phyloP scores from a whole-genome alignment of 2,329 filamentous ascomycete genomes.

The Blastomyces gilchristii region DNA sequence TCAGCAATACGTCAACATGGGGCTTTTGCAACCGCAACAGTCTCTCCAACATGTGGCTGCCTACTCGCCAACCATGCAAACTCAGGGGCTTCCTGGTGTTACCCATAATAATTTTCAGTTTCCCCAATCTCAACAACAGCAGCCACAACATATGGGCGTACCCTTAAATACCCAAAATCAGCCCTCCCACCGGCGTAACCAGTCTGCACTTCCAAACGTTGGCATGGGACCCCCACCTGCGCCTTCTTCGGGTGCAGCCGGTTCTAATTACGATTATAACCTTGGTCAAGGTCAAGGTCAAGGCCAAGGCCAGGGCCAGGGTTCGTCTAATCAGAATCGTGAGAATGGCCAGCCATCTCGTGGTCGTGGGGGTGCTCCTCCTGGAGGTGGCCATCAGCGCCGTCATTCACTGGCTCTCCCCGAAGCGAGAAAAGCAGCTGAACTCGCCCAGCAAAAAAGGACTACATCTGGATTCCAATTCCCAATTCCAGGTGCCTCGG shows the following conservation, averaged over 20 bases:
- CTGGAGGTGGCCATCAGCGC: constrained; percentile 70
- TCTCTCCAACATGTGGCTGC: constrained; percentile 58
- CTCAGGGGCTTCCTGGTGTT: constrained; percentile 62
- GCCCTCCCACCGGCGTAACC: constrained; percentile 90
- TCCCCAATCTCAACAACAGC: constrained; percentile 61
- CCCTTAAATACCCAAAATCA: constrained; percentile 67
- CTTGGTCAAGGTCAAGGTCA: constrained; percentile 36
- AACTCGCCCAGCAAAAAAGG: constrained; percentile 91
- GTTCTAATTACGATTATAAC: constrained; percentile 68
- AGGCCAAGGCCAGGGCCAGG: constrained; percentile 31
- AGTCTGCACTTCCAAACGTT: constrained; percentile 90
- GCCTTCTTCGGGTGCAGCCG: constrained; percentile 77
- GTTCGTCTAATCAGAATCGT: constrained; percentile 51
- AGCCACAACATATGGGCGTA: constrained; percentile 33
- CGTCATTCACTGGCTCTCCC: constrained; percentile 89
- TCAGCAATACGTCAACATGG: constrained; percentile 89
- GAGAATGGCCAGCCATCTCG: constrained; percentile 62
- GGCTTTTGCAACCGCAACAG: constrained; percentile 82
- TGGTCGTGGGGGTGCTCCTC: constrained; percentile 61
- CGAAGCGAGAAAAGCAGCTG: constrained; percentile 95
- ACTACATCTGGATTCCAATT: constrained; percentile 94
- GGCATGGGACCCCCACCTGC: constrained; percentile 79
- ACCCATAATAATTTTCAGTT: constrained; percentile 72
- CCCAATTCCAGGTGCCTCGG: constrained; percentile 61
- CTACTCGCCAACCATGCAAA: constrained; percentile 65